Evolutionary conservation across 1,284 basidiomycete species (phyloP), one percentile per base, ranked within the genome.

Genomic region (Pisolithus thermaeus): DNA sequence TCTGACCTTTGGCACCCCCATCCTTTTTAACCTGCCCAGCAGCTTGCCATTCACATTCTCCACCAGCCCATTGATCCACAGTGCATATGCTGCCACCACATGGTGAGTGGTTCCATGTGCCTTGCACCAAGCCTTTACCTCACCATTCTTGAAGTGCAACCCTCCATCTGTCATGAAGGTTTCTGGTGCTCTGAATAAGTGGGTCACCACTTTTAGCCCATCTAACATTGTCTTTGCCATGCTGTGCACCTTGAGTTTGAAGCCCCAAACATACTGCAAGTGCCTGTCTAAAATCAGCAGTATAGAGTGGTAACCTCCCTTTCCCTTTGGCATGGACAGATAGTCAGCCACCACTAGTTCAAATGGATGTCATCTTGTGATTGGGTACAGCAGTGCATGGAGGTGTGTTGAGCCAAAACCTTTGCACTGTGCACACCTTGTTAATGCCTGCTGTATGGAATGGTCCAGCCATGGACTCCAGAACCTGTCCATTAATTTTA

Each of bases 21-120:
- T 47, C 0, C 62, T 38, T 22, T 63, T 59, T 2, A 74, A 54
- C 0, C 58, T 35, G 7, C 62, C 55, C 0, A 73, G 51, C 2
- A 77, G 50, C 1, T 66, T 47, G 4, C 59, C 57, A 45, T 74
- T 74, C 0, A 61, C 52, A 7, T 64, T 64, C 46, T 74, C 67
- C 0, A 72, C 56, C 0, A 74, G 60, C 0, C 72, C 66, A 28
- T 73, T 73, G 8, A 72, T 53, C 67, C 70, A 74, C 1, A 72
- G 69, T 7, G 73, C 64, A 50, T 75, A 75, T 11, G 70, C 25
- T 0, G 70, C 54, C 0, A 63, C 54, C 0, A 67, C 50, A 0
- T 69, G 58, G 5, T 58, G 52, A 3, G 59, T 51, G 2, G 61
- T 60, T 0, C 56, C 55, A n/a, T 63, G 47, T 16, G 54, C 43